Evolutionary conservation across 2,329 filamentous ascomycete genomes (phyloP).

Genomic region (Aspergillus pseudoviridinutans): DNA sequence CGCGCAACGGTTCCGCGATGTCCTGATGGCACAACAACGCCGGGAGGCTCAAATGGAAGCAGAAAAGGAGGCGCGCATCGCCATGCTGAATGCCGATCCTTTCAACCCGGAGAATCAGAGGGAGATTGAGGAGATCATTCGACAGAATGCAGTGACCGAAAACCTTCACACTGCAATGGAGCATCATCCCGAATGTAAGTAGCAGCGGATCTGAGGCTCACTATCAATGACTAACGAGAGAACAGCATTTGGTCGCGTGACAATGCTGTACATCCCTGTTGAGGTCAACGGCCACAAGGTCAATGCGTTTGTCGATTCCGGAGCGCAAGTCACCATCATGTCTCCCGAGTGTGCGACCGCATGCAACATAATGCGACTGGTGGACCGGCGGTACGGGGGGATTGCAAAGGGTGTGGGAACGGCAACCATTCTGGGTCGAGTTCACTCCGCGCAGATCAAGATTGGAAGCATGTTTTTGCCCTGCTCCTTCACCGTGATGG

Average conservation of each 20-base stretch:
- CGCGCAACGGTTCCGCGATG: constrained; percentile 68
- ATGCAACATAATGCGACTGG: constrained; percentile 93
- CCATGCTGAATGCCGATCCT: constrained; percentile 83
- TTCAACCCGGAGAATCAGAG: constrained; percentile 89
- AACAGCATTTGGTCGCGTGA: constrained; percentile 85
- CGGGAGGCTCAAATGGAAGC: constrained; percentile 68
- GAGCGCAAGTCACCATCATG: constrained; percentile 98
- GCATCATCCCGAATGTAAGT: constrained; percentile 88
- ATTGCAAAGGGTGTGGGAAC: constrained; percentile 93
- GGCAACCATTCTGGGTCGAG: constrained; percentile 87
- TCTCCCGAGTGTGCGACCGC: constrained; percentile 85
- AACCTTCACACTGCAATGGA: constrained; percentile 96
- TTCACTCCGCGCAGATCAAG: constrained; percentile 92
- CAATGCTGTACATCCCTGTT: constrained; percentile 94
- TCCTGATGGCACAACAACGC: constrained; percentile 64
- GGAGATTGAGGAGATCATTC: constrained; percentile 95
- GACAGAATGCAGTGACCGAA: constrained; percentile 88
- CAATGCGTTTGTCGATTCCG: constrained; percentile 95
- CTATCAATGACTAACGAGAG: constrained; percentile 7
- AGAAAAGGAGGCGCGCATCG: constrained; percentile 78
- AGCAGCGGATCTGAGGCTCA: not conserved
- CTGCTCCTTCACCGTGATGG: constrained; percentile 98
- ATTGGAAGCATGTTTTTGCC: constrained; percentile 83
- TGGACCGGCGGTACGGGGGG: constrained; percentile 87
- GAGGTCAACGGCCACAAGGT: constrained; percentile 90